Percentiles rank a stretch among this genome's conserved stretches.
phyloP scores from a whole-genome alignment of 306 rosid species.

The Quercus parvula region DNA sequence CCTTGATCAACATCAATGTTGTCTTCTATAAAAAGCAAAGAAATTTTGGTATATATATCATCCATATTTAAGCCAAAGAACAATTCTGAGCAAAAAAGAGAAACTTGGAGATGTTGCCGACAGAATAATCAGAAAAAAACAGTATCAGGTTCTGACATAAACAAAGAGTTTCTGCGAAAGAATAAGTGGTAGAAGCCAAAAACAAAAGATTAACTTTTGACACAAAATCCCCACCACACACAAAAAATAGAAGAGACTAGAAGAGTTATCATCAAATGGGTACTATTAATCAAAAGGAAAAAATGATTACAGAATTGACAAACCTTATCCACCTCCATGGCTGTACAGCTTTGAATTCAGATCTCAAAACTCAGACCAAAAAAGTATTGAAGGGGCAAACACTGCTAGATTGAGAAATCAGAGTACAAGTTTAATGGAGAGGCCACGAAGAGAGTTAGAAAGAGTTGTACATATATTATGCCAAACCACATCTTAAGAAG shows the following conservation, averaged over 20 bases:
- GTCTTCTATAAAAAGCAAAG: constrained; percentile 30
- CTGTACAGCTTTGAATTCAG: constrained; percentile 2
- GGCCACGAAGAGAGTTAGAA: background rate
- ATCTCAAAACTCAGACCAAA: constrained; percentile 26
- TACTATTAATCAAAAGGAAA: background rate
- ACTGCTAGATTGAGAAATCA: background rate
- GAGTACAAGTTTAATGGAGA: background rate
- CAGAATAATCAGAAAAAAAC: background rate
- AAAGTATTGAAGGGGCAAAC: background rate
- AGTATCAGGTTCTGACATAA: constrained; percentile 11
- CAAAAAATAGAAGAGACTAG: background rate
- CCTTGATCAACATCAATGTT: constrained; percentile 61
- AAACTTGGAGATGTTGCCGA: background rate
- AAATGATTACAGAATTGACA: too few species aligned
- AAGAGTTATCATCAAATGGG: background rate
- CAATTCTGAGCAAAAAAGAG: background rate
- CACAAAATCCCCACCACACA: background rate
- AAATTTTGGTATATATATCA: background rate
- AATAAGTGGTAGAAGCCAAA: background rate
- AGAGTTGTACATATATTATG: too few species aligned
- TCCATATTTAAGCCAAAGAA: background rate
- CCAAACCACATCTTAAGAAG: background rate
- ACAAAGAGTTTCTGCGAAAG: background rate
- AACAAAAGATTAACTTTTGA: background rate
- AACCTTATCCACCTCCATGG: constrained; percentile 49